A percentile compares a stretch with the other conserved stretches of the same genome.
phyloP scores from a whole-genome alignment of 2,329 filamentous ascomycete species.

The Fusarium sp. region DNA sequence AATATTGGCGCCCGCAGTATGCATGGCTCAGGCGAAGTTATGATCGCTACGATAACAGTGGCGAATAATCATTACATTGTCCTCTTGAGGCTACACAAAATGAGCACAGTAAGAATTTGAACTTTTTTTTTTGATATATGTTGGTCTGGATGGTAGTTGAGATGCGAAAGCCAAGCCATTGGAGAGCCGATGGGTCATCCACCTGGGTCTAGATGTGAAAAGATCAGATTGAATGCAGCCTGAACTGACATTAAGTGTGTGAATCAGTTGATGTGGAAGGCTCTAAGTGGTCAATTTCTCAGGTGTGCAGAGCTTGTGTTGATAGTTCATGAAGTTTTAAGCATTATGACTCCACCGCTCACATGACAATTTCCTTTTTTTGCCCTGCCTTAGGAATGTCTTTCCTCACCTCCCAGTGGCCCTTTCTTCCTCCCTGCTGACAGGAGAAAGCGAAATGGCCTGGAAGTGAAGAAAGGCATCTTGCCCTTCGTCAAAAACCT shows the following conservation, averaged over 20 bases:
- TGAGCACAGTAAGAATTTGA: not conserved
- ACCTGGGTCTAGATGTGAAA: not conserved
- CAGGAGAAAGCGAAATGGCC: not conserved
- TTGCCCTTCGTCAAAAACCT: not conserved
- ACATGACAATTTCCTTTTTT: not conserved
- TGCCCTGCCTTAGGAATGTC: not conserved
- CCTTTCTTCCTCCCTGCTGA: not conserved
- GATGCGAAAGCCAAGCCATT: not conserved
- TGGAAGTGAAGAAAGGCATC: not conserved
- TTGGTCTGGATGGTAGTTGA: not conserved
- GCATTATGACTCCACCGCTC: not conserved
- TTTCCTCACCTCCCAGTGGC: not conserved
- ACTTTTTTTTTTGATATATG: not conserved
- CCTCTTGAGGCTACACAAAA: not conserved
- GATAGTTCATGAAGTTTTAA: not conserved
- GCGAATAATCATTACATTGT: not conserved
- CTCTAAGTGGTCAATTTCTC: not conserved
- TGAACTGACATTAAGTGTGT: not conserved
- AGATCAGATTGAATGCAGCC: not conserved
- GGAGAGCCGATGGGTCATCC: not conserved
- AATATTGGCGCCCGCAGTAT: not conserved
- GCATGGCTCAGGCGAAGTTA: not conserved
- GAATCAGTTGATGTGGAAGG: not conserved
- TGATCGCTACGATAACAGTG: not conserved
- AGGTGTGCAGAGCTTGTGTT: not conserved